Conservation (phyloP, 1,284 basidiomycete genomes). For the Gymnopus androsaceus region DNA sequence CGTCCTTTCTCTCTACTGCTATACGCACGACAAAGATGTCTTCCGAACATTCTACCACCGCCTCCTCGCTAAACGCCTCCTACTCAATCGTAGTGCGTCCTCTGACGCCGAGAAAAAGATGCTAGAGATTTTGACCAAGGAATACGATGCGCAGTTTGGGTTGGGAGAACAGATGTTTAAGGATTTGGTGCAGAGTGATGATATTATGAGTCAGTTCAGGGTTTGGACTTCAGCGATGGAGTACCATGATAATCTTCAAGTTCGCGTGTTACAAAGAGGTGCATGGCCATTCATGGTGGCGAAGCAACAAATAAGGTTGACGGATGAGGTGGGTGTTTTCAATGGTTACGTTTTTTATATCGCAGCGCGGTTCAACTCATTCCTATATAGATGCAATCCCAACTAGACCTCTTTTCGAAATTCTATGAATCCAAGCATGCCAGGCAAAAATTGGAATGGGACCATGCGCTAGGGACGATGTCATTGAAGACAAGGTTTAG, state of each 20-base stretch:
- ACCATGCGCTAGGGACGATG: constrained; percentile 80
- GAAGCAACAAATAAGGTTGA: constrained; percentile 52
- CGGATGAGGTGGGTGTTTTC: constrained; percentile 39
- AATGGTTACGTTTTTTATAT: neutral
- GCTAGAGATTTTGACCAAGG: constrained; percentile 85
- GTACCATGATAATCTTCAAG: constrained; percentile 45
- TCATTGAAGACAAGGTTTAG: constrained; percentile 73
- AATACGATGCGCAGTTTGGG: constrained; percentile 87
- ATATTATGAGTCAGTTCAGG: constrained; percentile 61
- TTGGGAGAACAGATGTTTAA: constrained; percentile 92
- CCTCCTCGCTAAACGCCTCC: constrained; percentile 84
- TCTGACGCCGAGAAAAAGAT: constrained; percentile 91
- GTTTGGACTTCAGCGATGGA: constrained; percentile 35
- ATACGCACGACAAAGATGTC: constrained; percentile 89
- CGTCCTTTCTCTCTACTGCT: constrained; percentile 85
- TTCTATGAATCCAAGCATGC: constrained; percentile 81
- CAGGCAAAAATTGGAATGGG: constrained; percentile 77
- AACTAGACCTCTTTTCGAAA: constrained; percentile 59
- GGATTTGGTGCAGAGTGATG: constrained; percentile 75
- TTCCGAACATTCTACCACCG: constrained; percentile 95
- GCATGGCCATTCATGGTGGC: constrained; percentile 73
- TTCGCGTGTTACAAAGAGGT: constrained; percentile 75
- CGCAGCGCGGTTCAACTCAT: neutral
- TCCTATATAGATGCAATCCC: constrained; percentile 62
- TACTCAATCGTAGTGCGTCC: constrained; percentile 86